Conservation (phyloP, 768 basidiomycete genomes). For the Suillus lakei region DNA sequence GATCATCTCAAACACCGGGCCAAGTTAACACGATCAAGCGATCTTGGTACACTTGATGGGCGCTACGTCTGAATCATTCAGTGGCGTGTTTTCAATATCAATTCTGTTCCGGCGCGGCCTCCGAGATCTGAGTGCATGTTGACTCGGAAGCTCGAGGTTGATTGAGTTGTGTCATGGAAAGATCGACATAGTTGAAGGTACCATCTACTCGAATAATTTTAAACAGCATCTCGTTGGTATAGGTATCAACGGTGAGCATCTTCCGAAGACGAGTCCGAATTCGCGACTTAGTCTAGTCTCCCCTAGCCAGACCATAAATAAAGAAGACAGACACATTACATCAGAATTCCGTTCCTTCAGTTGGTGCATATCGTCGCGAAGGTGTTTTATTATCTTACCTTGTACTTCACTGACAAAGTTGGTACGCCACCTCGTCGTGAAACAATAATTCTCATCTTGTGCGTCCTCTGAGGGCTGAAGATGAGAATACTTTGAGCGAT, state of each 20-base stretch:
- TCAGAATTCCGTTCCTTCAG: not conserved
- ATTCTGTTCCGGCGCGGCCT: not conserved
- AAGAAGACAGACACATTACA: too few relatives aligned
- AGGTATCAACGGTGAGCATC: not conserved
- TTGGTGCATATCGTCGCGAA: not conserved
- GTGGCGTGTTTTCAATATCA: not conserved
- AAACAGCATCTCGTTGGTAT: not conserved
- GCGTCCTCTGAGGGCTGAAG: constrained; percentile 65
- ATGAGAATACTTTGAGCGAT: constrained; percentile 5
- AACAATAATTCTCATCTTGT: constrained; percentile 48
- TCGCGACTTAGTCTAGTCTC: not conserved
- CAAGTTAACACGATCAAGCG: not conserved
- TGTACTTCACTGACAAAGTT: not conserved
- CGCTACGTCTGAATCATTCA: not conserved
- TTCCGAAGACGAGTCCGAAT: not conserved
- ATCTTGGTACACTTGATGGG: not conserved
- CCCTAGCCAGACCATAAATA: not conserved
- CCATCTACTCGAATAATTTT: not conserved
- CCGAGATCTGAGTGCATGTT: not conserved
- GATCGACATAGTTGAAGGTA: not conserved
- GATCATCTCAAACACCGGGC: not conserved
- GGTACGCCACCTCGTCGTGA: not conserved
- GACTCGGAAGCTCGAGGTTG: not conserved
- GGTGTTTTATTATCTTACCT: not conserved
- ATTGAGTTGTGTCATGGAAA: not conserved